Base-by-base conservation (phyloP, 805 yeast genomes). In the Lipomyces oligophaga region DNA sequence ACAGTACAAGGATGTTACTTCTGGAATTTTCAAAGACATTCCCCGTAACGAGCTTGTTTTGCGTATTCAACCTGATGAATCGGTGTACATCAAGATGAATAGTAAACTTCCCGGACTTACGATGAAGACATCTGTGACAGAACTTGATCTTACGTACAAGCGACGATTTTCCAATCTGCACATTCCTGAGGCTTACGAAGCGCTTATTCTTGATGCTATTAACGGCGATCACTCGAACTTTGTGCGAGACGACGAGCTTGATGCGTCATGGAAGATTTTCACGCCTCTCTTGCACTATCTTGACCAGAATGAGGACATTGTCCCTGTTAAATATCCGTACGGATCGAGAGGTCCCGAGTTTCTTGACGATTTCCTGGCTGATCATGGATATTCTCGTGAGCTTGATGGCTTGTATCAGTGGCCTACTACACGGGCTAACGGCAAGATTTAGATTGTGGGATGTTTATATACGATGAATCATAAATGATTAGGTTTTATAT, bases 161-260 rank as follows among this genome's bases (percentile, higher is more conserved):
- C 73, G 74, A 41, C 80, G 97, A 64, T 93, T 83, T 72, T 72
- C 84, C 55, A 83, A 86, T 63, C 83, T 86, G 70, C 84, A 93
- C 82, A 89, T 93, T 62, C 97, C 98, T 36, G 96, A 90, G 73
- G 97, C 97, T 34, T 93, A 93, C 68, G 98, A 93, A 73, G 84
- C 96, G 1, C 78, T 93, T 60, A 86, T 93, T 60, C 80, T 94
- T 68, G 97, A 93, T 68, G 85, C 90, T 54, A 69, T 83, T 63
- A 76, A 79, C 58, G 97, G 94, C 47, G 95, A 89, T 68, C 98
- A 93, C 70, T 85, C 97, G 42, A 90, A 90, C 72, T 93, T 93
- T 65, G 97, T 93, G 27, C 83, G 98, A 71, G 97, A 90, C 65
- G 98, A 93, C 66, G 98, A 93, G 72, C 77, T 93, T 63, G 97